phyloP scores from a whole-genome alignment of 768 basidiomycete species.

The Pleurotus giganteus region DNA sequence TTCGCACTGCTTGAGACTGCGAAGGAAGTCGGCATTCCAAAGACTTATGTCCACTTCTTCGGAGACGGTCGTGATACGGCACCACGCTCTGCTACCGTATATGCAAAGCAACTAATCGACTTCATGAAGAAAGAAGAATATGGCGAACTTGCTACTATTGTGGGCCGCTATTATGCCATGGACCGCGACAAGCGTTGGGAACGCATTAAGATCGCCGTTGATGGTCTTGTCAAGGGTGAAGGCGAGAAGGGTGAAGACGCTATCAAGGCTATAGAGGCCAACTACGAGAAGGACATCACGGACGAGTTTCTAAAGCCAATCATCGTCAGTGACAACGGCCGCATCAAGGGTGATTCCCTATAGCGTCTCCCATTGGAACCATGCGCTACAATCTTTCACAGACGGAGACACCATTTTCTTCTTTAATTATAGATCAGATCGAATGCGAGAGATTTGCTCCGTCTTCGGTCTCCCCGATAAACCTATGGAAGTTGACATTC shows the following conservation, averaged over 20 bases:
- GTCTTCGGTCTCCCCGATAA: slow-evolving; percentile 82
- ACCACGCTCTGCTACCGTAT: slow-evolving; percentile 76
- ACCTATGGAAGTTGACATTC: slow-evolving; percentile 80
- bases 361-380: not conserved
- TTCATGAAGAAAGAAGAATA: slow-evolving; percentile 76
- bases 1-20: slow-evolving; percentile 90
- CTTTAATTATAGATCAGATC: slow-evolving; percentile 97
- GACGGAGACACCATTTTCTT: slow-evolving; percentile 89
- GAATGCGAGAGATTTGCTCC: slow-evolving; percentile 87
- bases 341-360: slow-evolving; percentile 67
- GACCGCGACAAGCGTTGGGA: slow-evolving; percentile 98
- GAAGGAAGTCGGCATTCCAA: slow-evolving; percentile 78
- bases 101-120: slow-evolving; percentile 72
- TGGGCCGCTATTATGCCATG: slow-evolving; percentile 96
- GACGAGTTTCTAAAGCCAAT: slow-evolving; percentile 97
- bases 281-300: slow-evolving; percentile 83
- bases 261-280: slow-evolving; percentile 66
- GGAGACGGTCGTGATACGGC: slow-evolving; percentile 96
- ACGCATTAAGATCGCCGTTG: slow-evolving; percentile 84
- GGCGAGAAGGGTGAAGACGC: slow-evolving; percentile 53
- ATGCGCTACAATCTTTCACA: slow-evolving; percentile 22
- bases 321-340: slow-evolving; percentile 73
- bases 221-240: slow-evolving; percentile 77
- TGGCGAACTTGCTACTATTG: slow-evolving; percentile 80
- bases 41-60: slow-evolving; percentile 91